Conservation (phyloP, 306 rosid genomes). For the Dalbergia cultrata region DNA sequence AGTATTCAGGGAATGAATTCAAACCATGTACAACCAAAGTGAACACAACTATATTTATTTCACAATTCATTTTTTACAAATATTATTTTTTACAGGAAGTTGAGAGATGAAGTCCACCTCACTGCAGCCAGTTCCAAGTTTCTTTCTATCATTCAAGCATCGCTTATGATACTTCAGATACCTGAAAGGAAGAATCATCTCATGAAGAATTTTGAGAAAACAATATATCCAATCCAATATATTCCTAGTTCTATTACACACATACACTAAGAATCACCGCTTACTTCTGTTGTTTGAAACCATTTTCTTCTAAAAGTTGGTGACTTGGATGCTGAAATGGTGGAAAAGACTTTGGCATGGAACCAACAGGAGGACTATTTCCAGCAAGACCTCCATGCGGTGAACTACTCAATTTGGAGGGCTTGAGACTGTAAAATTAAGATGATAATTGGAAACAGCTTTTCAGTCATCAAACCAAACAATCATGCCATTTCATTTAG, state of each 20-base stretch:
- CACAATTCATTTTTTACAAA: constrained; percentile 22
- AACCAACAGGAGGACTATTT: constrained; percentile 95
- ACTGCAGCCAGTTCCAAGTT: constrained; percentile 97
- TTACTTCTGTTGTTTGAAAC: constrained; percentile 95
- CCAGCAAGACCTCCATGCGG: constrained; percentile 74
- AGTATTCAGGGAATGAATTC: not conserved
- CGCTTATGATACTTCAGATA: constrained; percentile 80
- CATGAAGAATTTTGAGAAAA: constrained; percentile 44
- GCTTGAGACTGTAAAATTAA: constrained; percentile 67
- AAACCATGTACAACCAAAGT: not conserved
- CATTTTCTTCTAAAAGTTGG: constrained; percentile 96
- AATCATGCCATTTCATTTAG: constrained; percentile 27
- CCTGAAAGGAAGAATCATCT: constrained; percentile 63
- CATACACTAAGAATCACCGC: constrained; percentile 44
- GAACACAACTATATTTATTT: constrained; percentile 28
- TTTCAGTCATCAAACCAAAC: constrained; percentile 28
- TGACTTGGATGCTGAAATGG: constrained; percentile 99
- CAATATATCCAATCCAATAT: constrained; percentile 24
- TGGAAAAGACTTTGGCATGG: constrained; percentile 95
- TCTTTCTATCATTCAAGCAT: constrained; percentile 90
- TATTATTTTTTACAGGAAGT: constrained; percentile 26
- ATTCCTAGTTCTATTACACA: not conserved
- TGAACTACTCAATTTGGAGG: constrained; percentile 84
- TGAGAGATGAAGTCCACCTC: constrained; percentile 72
- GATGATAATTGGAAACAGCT: constrained; percentile 48